Conservation (phyloP, 805 yeast species). For the Ogataea salicorniae region DNA sequence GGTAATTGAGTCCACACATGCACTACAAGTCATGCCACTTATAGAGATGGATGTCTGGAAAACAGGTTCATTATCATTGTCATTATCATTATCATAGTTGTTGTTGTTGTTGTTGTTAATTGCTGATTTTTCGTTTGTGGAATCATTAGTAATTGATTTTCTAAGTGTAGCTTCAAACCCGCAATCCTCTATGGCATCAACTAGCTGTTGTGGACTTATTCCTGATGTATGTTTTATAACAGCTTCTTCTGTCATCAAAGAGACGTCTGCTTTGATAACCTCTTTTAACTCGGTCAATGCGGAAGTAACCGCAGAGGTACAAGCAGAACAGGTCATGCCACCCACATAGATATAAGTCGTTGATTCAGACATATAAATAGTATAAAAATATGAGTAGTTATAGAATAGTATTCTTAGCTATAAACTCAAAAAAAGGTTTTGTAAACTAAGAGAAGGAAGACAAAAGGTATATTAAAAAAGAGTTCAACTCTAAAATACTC, state of each 20-base stretch:
- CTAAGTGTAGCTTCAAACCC: slow-evolving; percentile 54
- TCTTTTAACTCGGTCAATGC: slow-evolving; percentile 17
- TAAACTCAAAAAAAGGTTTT: no score
- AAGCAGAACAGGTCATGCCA: slow-evolving; percentile 94
- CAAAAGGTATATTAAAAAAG: no score
- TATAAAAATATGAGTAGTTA: not conserved
- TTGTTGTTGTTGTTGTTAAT: not conserved
- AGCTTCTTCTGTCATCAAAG: slow-evolving; percentile 75
- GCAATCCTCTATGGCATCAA: slow-evolving; percentile 61
- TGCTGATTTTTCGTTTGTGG: slow-evolving; percentile 1
- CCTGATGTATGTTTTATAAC: slow-evolving; percentile 41
- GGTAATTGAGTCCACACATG: slow-evolving; percentile 66
- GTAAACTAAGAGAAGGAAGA: no score
- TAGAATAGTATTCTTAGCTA: not conserved
- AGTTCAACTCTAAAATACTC: no score
- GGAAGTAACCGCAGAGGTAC: slow-evolving; percentile 60
- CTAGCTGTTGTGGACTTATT: slow-evolving; percentile 32
- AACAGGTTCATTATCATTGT: slow-evolving; percentile 2
- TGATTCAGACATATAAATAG: slow-evolving; percentile 1
- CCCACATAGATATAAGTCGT: slow-evolving; percentile 30
- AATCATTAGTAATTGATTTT: slow-evolving; percentile 30
- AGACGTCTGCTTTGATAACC: slow-evolving; percentile 46
- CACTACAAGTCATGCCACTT: slow-evolving; percentile 82
- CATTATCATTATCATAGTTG: not conserved
- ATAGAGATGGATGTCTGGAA: slow-evolving; percentile 24